These are phyloP conservation scores for Lipomyces orientalis DNA, from an alignment of 805 yeast species.

Conservation along the genomic window DNA sequence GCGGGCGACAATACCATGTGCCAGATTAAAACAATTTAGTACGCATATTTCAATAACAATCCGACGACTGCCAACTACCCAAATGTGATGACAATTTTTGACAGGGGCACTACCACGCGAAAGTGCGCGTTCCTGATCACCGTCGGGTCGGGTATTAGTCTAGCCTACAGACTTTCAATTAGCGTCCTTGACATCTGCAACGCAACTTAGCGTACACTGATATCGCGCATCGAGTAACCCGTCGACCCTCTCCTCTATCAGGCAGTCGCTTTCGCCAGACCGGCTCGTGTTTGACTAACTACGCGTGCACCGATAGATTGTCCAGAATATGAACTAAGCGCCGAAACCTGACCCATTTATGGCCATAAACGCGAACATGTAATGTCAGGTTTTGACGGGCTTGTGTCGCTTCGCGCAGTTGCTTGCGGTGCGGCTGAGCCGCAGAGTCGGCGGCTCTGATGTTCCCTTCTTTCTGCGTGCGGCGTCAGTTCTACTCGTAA, in stretches of 20 bases:
- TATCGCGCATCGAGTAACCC: conserved; percentile 89
- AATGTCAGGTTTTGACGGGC: too few relatives aligned
- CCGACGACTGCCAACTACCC: background rate
- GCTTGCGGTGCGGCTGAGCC: too few relatives aligned
- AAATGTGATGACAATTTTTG: background rate
- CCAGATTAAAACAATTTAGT: background rate
- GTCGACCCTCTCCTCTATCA: conserved; percentile 85
- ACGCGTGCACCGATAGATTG: too few relatives aligned
- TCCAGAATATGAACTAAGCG: too few relatives aligned
- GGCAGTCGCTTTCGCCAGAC: conserved; percentile 73
- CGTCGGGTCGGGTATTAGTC: too few relatives aligned
- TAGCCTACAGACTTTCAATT: conserved; percentile 43
- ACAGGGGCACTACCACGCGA: background rate
- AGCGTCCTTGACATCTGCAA: conserved; percentile 4
- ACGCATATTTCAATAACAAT: background rate
- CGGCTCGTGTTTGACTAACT: too few relatives aligned
- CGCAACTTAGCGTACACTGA: conserved; percentile 51
- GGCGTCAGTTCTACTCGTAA: too few relatives aligned
- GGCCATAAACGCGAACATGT: too few relatives aligned
- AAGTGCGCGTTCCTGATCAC: background rate
- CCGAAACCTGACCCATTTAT: too few relatives aligned
- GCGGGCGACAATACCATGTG: background rate
- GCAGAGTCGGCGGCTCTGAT: too few relatives aligned
- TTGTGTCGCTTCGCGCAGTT: too few relatives aligned
- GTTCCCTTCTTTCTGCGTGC: too few relatives aligned